These are phyloP conservation scores for Penicillium bovifimosum DNA, from an alignment of 495 filamentous ascomycete genomes.

Conservation along the genomic window DNA sequence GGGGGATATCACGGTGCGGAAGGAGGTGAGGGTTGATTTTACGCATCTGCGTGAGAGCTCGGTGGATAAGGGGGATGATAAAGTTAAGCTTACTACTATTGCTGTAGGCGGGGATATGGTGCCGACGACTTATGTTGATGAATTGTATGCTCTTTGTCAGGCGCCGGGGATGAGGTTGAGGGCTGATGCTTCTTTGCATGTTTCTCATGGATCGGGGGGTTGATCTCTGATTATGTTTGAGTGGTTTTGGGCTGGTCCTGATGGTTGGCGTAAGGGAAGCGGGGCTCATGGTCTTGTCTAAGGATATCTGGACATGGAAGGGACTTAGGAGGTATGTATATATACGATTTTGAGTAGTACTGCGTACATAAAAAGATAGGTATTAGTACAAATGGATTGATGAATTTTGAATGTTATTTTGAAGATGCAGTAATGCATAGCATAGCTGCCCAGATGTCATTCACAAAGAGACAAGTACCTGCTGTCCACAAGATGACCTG, in stretches of 20 bases:
- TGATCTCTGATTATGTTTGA: not conserved
- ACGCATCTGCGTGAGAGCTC: conserved; percentile 30
- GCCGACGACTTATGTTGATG: conserved; percentile 36
- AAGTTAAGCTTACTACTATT: conserved; percentile 21
- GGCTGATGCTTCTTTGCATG: conserved; percentile 20
- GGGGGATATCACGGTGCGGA: conserved; percentile 50
- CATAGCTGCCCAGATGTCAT: not conserved
- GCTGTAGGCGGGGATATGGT: conserved; percentile 27
- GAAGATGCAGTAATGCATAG: no score
- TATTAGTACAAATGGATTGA: no score
- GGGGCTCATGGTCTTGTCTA: no score
- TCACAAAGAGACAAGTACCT: not conserved
- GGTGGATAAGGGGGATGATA: conserved; percentile 13
- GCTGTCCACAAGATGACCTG: not conserved
- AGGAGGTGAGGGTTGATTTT: conserved; percentile 49
- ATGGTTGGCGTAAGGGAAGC: not conserved
- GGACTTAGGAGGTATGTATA: no score
- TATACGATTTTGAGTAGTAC: no score
- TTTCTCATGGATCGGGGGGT: not conserved
- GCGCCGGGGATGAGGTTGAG: conserved; percentile 31
- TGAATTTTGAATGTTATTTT: not conserved
- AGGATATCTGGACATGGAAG: no score
- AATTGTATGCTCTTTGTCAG: conserved; percentile 41
- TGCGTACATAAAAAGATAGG: no score
- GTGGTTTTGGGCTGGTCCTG: not conserved